Conservation (phyloP, 1,284 basidiomycete species). For the Moesziomyces sp. region DNA sequence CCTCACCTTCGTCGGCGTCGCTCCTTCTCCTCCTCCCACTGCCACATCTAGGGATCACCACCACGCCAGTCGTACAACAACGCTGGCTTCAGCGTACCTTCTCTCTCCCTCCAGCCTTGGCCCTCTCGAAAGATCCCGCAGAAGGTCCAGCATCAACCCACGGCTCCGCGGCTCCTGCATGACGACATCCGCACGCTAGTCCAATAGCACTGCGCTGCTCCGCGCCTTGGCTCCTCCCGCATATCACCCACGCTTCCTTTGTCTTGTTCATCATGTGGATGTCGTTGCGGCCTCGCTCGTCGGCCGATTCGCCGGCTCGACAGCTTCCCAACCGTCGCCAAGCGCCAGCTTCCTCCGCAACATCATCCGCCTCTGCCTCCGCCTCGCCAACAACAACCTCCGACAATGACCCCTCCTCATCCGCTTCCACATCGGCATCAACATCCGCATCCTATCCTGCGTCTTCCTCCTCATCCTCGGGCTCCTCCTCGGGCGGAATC, state of each 20-base stretch:
- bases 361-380: conserved; percentile 6
- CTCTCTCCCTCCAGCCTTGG: not conserved
- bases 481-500: conserved; percentile 2
- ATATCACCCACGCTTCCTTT: too few species aligned
- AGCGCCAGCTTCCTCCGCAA: conserved; percentile 15
- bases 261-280: not conserved
- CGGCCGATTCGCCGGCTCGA: not conserved
- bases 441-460: conserved; percentile 5
- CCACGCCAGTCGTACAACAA: too few species aligned
- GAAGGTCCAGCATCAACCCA: not conserved
- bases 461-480: conserved; percentile 8
- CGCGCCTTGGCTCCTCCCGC: not conserved
- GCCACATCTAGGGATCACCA: too few species aligned
- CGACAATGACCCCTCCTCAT: conserved; percentile 2
- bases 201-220: not conserved
- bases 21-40: too few species aligned
- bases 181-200: not conserved
- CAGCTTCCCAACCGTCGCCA: conserved; percentile 13
- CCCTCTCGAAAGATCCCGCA: not conserved
- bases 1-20: too few species aligned
- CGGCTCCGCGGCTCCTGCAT: conserved; percentile 21
- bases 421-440: not conserved
- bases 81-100: too few species aligned
- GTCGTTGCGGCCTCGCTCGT: conserved; percentile 11
- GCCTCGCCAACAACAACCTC: conserved; percentile 6